phyloP scores from a whole-genome alignment of 2,329 filamentous ascomycete species.

The Fusarium xyrophilum region DNA sequence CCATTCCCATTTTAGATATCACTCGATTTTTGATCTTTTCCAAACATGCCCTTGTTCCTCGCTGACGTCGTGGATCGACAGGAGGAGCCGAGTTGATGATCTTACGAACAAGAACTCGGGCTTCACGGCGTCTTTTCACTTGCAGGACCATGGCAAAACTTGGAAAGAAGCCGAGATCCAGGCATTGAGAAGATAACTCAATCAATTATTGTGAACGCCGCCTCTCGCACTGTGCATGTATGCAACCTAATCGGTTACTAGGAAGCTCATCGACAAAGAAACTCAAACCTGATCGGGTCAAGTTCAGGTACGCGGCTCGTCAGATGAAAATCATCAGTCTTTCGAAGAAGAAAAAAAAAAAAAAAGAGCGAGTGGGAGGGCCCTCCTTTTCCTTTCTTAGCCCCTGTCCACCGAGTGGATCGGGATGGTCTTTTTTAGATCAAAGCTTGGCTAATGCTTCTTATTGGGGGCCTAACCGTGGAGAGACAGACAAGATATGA shows the following conservation, averaged over 20 bases:
- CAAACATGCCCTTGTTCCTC: constrained; percentile 17
- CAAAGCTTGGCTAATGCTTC: constrained; percentile 38
- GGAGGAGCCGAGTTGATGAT: constrained; percentile 19
- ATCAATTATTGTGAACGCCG: neutral
- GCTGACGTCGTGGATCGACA: constrained; percentile 34
- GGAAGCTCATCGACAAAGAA: constrained; percentile 19
- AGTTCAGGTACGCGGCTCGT: constrained; percentile 32
- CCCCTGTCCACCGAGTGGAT: constrained; percentile 18
- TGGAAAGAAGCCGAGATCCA: constrained; percentile 15
- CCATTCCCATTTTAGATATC: constrained; percentile 4
- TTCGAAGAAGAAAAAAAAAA: constrained; percentile 1
- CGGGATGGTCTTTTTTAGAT: constrained; percentile 30
- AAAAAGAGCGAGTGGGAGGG: neutral
- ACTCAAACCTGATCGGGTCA: constrained; percentile 34
- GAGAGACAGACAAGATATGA: constrained; percentile 7
- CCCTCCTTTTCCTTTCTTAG: constrained; percentile 2
- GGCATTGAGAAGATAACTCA: neutral
- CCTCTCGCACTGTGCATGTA: constrained; percentile 23
- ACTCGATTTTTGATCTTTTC: neutral
- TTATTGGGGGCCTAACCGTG: constrained; percentile 24
- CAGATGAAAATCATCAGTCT: constrained; percentile 30
- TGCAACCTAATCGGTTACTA: constrained; percentile 8
- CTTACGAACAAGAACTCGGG: constrained; percentile 16
- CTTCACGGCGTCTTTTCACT: constrained; percentile 19
- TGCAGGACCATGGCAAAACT: constrained; percentile 19